Evolutionary conservation across 1,284 basidiomycete species (phyloP).

Genomic region (Cryptococcus depauperatus): DNA sequence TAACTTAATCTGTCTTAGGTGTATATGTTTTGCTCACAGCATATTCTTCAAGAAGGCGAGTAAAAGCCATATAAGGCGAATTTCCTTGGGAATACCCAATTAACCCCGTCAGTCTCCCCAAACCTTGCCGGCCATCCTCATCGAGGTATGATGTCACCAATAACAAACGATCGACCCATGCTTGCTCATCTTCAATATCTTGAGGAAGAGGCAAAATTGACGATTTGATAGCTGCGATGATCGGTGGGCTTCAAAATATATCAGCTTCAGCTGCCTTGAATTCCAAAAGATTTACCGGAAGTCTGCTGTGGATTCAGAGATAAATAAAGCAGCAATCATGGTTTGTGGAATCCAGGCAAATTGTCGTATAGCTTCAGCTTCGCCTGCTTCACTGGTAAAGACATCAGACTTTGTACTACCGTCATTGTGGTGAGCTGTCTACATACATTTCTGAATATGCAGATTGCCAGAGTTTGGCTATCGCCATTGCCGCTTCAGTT

Average conservation of each 20-base stretch:
- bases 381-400: constrained; percentile 76
- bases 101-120: constrained; percentile 59
- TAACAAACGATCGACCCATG: constrained; percentile 78
- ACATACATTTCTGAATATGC: constrained; percentile 84
- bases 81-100: constrained; percentile 43
- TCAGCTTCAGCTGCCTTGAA: neutral
- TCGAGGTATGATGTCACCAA: constrained; percentile 66
- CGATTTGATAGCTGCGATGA: constrained; percentile 50
- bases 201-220: constrained; percentile 74
- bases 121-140: constrained; percentile 52
- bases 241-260: constrained; percentile 19
- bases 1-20: neutral
- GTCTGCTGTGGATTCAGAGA: constrained; percentile 50
- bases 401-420: no score
- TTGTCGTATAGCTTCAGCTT: constrained; percentile 62
- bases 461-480: constrained; percentile 70
- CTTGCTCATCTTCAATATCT: constrained; percentile 56
- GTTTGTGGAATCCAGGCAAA: constrained; percentile 90
- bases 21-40: constrained; percentile 54
- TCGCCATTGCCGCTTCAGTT: constrained; percentile 65
- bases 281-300: constrained; percentile 49
- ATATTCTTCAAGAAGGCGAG: constrained; percentile 63
- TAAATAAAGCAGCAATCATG: constrained; percentile 52
- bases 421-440: neutral
- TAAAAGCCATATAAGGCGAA: constrained; percentile 47